phyloP scores from a whole-genome alignment of 768 basidiomycete genomes.

The Pulveroboletus sp. region DNA sequence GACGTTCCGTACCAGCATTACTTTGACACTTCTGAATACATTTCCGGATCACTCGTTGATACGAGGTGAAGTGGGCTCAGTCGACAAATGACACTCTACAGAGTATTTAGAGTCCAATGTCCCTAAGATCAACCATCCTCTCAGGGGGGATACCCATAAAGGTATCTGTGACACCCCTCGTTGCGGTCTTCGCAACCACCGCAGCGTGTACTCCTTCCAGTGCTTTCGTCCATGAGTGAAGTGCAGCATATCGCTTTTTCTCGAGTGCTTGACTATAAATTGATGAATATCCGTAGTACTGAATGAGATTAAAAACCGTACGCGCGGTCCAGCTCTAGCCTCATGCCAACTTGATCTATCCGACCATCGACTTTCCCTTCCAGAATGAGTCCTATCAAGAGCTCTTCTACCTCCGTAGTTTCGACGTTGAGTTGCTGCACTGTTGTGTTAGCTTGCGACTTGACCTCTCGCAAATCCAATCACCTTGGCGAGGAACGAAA shows the following conservation, averaged over 20 bases:
- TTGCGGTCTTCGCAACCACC: conserved; percentile 67
- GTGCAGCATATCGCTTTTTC: conserved; percentile 77
- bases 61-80: background rate
- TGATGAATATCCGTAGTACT: conserved; percentile 1
- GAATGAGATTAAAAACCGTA: conserved; percentile 27
- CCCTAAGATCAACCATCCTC: conserved; percentile 29
- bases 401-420: conserved; percentile 85
- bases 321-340: conserved; percentile 87
- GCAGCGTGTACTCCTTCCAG: conserved; percentile 72
- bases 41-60: conserved; percentile 2
- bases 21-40: background rate
- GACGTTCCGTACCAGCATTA: background rate
- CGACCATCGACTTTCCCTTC: conserved; percentile 97
- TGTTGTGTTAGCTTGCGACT: background rate
- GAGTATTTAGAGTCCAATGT: conserved; percentile 19
- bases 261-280: conserved; percentile 74
- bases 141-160: conserved; percentile 32
- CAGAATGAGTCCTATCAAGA: conserved; percentile 88
- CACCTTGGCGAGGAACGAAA: conserved; percentile 90
- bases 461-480: background rate
- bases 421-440: conserved; percentile 92
- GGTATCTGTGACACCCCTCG: conserved; percentile 29
- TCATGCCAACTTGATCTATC: conserved; percentile 95
- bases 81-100: conserved; percentile 8
- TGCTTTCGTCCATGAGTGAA: conserved; percentile 80